Evolutionary conservation across 1,284 basidiomycete species (phyloP).

Genomic region (Stereum hirsutum): DNA sequence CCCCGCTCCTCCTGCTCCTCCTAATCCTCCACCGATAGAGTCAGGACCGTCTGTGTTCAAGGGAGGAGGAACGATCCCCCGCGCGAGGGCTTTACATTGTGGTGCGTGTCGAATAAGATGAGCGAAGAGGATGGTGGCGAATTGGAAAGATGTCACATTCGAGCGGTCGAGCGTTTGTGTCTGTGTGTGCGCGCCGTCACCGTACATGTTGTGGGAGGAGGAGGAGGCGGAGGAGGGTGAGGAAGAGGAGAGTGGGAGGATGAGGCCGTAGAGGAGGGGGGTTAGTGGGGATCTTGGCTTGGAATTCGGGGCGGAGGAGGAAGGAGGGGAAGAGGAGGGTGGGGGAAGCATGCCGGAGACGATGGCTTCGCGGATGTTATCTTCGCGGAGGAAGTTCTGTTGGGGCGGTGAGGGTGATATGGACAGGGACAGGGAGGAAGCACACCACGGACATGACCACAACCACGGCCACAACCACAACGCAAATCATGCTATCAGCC

Average conservation of each 20-base stretch:
- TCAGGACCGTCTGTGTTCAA: constrained; percentile 18
- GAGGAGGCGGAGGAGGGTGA: too few relatives aligned
- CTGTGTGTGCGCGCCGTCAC: constrained; percentile 36
- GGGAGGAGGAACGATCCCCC: constrained; percentile 47
- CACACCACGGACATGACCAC: too few relatives aligned
- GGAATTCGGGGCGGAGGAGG: constrained; percentile 3
- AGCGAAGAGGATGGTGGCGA: constrained; percentile 62
- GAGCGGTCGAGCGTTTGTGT: constrained; percentile 44
- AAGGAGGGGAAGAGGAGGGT: constrained; percentile 14
- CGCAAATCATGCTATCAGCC: too few relatives aligned
- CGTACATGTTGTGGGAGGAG: too few relatives aligned
- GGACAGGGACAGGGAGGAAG: not conserved
- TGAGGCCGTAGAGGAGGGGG: constrained; percentile 58
- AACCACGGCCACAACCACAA: not conserved
- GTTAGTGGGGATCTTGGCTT: constrained; percentile 33
- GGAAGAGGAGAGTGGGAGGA: constrained; percentile 31
- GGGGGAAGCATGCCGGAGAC: constrained; percentile 57
- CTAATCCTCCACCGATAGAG: constrained; percentile 20
- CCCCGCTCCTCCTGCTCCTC: constrained; percentile 21
- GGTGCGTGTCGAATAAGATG: constrained; percentile 60
- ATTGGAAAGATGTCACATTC: constrained; percentile 51
- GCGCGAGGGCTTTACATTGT: constrained; percentile 74
- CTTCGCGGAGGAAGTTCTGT: constrained; percentile 67
- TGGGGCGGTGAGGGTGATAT: too few relatives aligned
- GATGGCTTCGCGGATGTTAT: constrained; percentile 57